Evolutionary conservation across 345 rosid species (phyloP).

Genomic region (Dipteronia dyeriana): DNA sequence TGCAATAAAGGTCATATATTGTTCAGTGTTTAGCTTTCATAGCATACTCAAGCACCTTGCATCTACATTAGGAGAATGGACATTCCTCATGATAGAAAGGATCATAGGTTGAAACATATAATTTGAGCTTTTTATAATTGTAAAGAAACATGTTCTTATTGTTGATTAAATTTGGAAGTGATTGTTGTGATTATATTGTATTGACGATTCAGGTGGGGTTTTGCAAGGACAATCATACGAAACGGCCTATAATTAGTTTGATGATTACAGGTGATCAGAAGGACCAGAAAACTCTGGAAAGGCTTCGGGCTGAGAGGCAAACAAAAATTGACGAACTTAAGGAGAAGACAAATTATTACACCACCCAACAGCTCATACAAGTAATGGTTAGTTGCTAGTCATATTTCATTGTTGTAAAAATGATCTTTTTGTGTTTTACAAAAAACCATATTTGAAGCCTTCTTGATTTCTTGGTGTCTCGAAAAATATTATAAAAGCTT

Average conservation of each 20-base stretch:
- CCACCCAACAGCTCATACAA: slow-evolving; percentile 94
- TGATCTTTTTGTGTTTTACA: not conserved
- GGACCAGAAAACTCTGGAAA: slow-evolving; percentile 80
- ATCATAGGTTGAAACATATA: no score
- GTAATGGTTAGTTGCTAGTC: slow-evolving; percentile 30
- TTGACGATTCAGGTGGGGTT: not conserved
- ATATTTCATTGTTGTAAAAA: not conserved
- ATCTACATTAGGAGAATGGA: no score
- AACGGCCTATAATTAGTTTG: slow-evolving; percentile 9
- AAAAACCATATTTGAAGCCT: not conserved
- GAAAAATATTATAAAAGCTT: slow-evolving; percentile 2
- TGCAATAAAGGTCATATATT: not conserved
- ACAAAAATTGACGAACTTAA: slow-evolving; percentile 92
- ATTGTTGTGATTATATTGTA: not conserved
- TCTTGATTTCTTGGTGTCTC: slow-evolving; percentile 4
- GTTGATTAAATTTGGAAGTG: not conserved
- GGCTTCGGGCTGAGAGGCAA: slow-evolving; percentile 86
- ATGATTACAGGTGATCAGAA: slow-evolving; percentile 66
- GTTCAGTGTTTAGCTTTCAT: not conserved
- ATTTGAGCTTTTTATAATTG: not conserved
- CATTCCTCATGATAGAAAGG: no score
- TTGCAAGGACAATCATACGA: not conserved
- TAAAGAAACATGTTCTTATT: not conserved
- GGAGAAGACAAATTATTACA: slow-evolving; percentile 89
- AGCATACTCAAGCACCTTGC: no score